Base-by-base conservation (phyloP, 768 basidiomycete genomes). In the Psilocybe subaeruginosa region DNA sequence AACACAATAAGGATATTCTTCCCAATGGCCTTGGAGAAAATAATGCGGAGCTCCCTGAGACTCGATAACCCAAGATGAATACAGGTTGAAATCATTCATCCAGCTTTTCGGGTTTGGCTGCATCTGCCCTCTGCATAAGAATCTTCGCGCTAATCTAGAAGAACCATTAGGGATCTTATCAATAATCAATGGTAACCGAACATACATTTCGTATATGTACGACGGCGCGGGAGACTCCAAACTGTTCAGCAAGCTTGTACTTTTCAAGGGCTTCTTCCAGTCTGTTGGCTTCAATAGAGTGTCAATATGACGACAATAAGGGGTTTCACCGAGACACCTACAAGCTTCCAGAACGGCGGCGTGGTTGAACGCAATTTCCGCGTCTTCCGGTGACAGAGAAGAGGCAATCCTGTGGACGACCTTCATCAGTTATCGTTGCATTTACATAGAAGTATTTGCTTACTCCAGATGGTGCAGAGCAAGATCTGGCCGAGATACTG, bases 261-360 rank as follows among this genome's bases (percentile, higher is more conserved):
- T 92, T 85, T 67, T 82, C 81, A 58, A 95, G 80, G 37, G 93
- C 90, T 73, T 92, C 90, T 71, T 92, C 91, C 50, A 95, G 81
- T 60, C 83, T 82, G 51, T 90, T 92, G 69, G 87, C 92, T 94
- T 76, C 73, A 78, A 75, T 75, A 72, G 71, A 66, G 64, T 70
- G 60, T 61, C 62, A 63, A 65, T 56, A 59, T 59, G 60, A 58
- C 31, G 16, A 58, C 54, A 64, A 52, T 61, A 39, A 50, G 53
- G 59, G 49, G 56, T 49, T 35, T 50, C 58, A 39, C 45, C n/a
- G 54, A 59, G 48, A 61, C 59, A 81, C 88, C 68, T 67, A 92
- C 93, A 85, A 58, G 93, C 93, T 87, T 95, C 93, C 62, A 95
- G 82, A 68, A 95, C 92, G 48, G 92, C 93, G 54, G 91, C 93